Base-by-base conservation (phyloP, 768 basidiomycete species). In the Leccinum broughii region DNA sequence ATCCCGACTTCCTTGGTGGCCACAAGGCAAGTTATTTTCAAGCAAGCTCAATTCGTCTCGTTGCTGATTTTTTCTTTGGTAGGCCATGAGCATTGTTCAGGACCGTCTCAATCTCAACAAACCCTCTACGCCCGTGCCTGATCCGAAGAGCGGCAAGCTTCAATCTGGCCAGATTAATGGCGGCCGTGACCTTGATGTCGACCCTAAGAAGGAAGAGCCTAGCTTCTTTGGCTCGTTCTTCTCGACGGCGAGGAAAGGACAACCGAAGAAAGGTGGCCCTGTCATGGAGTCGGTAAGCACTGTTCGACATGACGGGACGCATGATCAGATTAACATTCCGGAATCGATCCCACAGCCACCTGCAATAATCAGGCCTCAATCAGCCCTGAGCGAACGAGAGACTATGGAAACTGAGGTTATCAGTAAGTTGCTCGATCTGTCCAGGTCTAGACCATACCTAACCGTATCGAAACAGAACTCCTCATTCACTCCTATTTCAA, bases 321-420 rank as follows among this genome's bases (percentile, higher is more conserved):
- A 30, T 4, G 17, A 55, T 22, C 35, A 10, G 6, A 48, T 26
- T 55, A 22, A 59, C 20, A 57, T 41, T 9, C 9, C 44, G 44
- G 11, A 46, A 35, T 52, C 5, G 20, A 48, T 34, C 24, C 26
- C 9, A 39, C 76, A 93, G 74, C 96, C 97, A 15, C 95, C 96
- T 14, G 74, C 86, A 0, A 78, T 89, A 52, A 96, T 99, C 70
- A 87, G 90, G 61, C 96, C 97, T 2, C 93, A 96, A 66, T 86
- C 88, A 11, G 92, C 93, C 13, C 77, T 98, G 66, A 97, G 83
- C 71, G 97, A 99, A 64, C 83, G 97, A 56, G 97, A 99, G 80
- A 88, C 89, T 32, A 92, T 98, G 89, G 97, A 99, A 76, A 98
- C 96, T 0, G 97, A 99, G 70, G 95, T 99, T 64, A 98, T 98